Evolutionary conservation across 106 monocot genomes (phyloP), one percentile per base, ranked within the genome.

Genomic region (Dioscorea dumetorum): DNA sequence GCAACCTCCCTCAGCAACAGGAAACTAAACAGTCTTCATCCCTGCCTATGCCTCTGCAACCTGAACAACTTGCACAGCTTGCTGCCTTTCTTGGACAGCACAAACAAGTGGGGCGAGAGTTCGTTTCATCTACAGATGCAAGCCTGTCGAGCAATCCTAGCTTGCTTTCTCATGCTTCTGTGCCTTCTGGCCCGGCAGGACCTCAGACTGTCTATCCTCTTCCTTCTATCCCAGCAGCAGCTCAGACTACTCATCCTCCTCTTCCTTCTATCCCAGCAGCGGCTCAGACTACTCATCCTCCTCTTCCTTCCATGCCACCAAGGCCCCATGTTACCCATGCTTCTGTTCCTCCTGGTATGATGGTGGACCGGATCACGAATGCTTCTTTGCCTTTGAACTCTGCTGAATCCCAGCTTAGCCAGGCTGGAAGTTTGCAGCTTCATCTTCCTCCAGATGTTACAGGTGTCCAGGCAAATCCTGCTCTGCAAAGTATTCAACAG

Each of bases 51-150:
- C 73, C 87, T 70, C 66, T 94, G 41, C 77, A 79, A 51, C 80
- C 86, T 32, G 89, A 84, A 21, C 88, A 89, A 57, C 82, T 94
- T 63, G 89, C 86, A 33, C 86, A 94, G 22, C 82, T 94, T 48
- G 81, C 86, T 17, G 63, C 82, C 51, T 50, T 94, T 70, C 75
- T 94, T 33, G 86, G 74, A 60, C 86, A 86, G 11, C 86, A 89
- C 65, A 84, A 84, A 24, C 80, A 88, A 64, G 68, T 60, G 16
- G 83, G 76, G 54, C 80, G 78, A 52, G 78, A 61, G 0, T 78
- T 69, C 58, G 18, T 35, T 61, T 67, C 65, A 34, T 33, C 71
- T 33, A 53, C 61, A 17, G 69, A 41, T 56, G 23, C 57, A 17
- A 67, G 51, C 28, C n/a, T 73, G 19, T 15, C 33, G 23, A 69